These are phyloP conservation scores for Luffa aegyptiaca DNA, from an alignment of 306 rosid genomes.

Conservation along the genomic window DNA sequence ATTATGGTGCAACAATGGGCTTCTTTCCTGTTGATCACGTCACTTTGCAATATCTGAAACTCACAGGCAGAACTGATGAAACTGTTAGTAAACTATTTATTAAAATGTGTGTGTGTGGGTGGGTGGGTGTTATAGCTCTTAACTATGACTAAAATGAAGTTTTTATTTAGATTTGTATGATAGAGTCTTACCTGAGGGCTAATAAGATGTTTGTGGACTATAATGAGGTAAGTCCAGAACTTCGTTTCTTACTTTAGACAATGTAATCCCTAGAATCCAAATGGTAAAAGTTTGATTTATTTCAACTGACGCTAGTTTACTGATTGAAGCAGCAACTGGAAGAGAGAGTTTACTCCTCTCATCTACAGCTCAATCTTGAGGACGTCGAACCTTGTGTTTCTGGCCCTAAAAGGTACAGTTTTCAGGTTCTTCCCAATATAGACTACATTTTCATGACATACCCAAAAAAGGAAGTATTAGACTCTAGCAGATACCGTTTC, in stretches of 20 bases:
- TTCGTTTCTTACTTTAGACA: background rate
- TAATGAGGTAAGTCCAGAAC: slow-evolving; percentile 36
- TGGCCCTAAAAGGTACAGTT: slow-evolving; percentile 76
- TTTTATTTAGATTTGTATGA: slow-evolving; percentile 50
- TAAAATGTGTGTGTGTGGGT: background rate
- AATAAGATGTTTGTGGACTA: slow-evolving; percentile 85
- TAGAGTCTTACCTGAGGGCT: slow-evolving; percentile 67
- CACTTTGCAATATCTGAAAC: slow-evolving; percentile 68
- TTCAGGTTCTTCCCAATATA: background rate
- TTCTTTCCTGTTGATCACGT: slow-evolving; percentile 94
- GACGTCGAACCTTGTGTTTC: slow-evolving; percentile 82
- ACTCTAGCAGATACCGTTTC: background rate
- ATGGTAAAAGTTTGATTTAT: background rate
- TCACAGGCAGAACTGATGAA: slow-evolving; percentile 76
- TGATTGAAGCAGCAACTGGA: slow-evolving; percentile 53
- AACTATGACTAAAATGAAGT: slow-evolving; percentile 14
- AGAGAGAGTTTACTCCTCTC: slow-evolving; percentile 68
- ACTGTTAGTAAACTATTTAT: slow-evolving; percentile 35
- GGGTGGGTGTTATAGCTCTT: background rate
- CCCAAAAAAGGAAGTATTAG: background rate
- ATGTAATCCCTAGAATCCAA: background rate
- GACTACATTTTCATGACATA: background rate
- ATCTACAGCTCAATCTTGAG: slow-evolving; percentile 59
- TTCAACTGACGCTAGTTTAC: background rate
- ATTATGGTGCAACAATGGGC: slow-evolving; percentile 94